A percentile compares a stretch with the other conserved stretches of the same genome.
Evolutionary conservation across 2,329 filamentous ascomycete species (phyloP).

Genomic region (Moelleriella libera): DNA sequence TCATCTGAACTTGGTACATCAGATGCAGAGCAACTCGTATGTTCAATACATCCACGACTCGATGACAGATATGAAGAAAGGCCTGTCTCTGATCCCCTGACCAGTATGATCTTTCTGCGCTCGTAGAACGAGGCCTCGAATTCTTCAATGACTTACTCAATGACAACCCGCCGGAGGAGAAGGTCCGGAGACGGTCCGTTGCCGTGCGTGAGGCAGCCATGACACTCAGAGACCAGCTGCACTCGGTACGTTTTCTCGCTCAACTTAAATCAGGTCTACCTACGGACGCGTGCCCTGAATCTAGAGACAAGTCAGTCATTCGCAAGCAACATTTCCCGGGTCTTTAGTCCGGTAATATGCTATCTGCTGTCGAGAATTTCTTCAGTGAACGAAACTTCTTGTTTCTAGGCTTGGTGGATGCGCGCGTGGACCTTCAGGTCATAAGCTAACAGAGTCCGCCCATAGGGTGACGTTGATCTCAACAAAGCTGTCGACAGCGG

Average conservation of each 20-base stretch:
- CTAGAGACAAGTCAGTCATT: too few relatives aligned
- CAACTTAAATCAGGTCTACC: background rate
- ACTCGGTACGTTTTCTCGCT: background rate
- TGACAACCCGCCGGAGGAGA: background rate
- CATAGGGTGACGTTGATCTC: background rate
- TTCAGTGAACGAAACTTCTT: too few relatives aligned
- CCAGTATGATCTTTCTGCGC: background rate
- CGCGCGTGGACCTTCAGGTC: too few relatives aligned
- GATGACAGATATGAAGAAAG: too few relatives aligned
- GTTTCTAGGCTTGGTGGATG: too few relatives aligned
- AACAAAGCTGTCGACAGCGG: background rate
- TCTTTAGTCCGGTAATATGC: too few relatives aligned
- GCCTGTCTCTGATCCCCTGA: too few relatives aligned
- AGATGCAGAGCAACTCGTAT: too few relatives aligned
- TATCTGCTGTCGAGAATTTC: too few relatives aligned
- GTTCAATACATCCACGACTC: too few relatives aligned
- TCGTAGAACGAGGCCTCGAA: background rate
- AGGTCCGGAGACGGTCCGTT: background rate
- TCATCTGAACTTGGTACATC: too few relatives aligned
- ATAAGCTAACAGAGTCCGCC: background rate
- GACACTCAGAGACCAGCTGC: background rate
- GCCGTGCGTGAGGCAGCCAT: background rate
- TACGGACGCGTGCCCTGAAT: background rate
- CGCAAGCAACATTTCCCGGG: too few relatives aligned
- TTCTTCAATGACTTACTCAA: background rate